These are phyloP conservation scores for Collybia nuda DNA, from an alignment of 768 basidiomycete species.

Conservation along the genomic window DNA sequence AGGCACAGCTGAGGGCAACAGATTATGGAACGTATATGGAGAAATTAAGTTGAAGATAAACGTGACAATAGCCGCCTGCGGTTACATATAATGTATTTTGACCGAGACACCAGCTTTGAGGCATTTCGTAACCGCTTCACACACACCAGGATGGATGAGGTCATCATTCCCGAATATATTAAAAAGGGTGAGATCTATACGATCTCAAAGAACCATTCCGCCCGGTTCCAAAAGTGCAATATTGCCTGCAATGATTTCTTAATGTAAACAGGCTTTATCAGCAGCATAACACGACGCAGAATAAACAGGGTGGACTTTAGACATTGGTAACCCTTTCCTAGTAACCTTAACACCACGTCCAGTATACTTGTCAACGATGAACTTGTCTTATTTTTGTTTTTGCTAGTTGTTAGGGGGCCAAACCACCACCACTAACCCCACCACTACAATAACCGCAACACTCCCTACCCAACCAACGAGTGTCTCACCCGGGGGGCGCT, in stretches of 20 bases:
- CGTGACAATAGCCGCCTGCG: too few species aligned
- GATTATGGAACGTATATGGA: too few species aligned
- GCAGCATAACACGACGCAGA: constrained; percentile 2
- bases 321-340: constrained; percentile 80
- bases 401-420: constrained; percentile 98
- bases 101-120: constrained; percentile 86
- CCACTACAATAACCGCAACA: constrained; percentile 77
- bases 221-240: constrained; percentile 93
- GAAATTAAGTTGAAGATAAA: too few species aligned
- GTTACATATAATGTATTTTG: too few species aligned
- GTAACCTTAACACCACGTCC: constrained; percentile 88
- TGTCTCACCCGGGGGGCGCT: too few species aligned
- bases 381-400: constrained; percentile 94
- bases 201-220: constrained; percentile 95
- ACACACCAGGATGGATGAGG: constrained; percentile 88
- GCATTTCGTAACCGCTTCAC: constrained; percentile 85
- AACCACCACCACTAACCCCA: constrained; percentile 78
- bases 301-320: constrained; percentile 49
- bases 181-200: constrained; percentile 85
- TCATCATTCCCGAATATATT: constrained; percentile 95
- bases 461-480: constrained; percentile 63
- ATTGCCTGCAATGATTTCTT: constrained; percentile 94
- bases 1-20: too few species aligned
- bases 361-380: constrained; percentile 91
- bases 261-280: constrained; percentile 20